These are phyloP conservation scores for Harringtonia lauricola DNA, from an alignment of 2,329 filamentous ascomycete species.

Conservation along the genomic window DNA sequence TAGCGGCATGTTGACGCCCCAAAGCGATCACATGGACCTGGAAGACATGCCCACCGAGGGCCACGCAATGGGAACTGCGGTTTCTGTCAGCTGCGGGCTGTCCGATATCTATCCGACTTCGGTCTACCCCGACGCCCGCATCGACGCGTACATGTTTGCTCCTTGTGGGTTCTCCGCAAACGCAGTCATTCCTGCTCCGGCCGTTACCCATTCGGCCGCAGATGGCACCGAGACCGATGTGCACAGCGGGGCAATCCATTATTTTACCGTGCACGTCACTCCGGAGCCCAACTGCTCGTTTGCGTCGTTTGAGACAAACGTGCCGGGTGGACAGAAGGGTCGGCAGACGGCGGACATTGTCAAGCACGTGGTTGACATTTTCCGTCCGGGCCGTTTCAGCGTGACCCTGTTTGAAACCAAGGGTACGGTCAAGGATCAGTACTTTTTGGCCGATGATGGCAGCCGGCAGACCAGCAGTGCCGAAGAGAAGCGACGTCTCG, in stretches of 20 bases:
- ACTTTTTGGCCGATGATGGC: conserved; percentile 9
- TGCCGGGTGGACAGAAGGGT: conserved; percentile 78
- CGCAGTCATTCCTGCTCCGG: conserved; percentile 76
- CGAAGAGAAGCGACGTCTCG: conserved; percentile 46
- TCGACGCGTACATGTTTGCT: conserved; percentile 93
- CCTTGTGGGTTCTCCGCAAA: conserved; percentile 97
- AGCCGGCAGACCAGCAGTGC: conserved; percentile 21
- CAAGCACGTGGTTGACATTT: conserved; percentile 88
- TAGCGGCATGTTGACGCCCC: conserved; percentile 43
- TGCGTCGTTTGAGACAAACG: conserved; percentile 96
- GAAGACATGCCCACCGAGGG: conserved; percentile 84
- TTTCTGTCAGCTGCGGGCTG: conserved; percentile 82
- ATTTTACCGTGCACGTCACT: conserved; percentile 97
- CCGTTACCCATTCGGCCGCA: conserved; percentile 33
- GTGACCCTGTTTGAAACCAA: conserved; percentile 95
- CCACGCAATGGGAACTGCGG: conserved; percentile 82
- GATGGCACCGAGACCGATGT: conserved; percentile 32
- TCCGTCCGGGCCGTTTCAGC: conserved; percentile 95
- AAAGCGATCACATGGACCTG: conserved; percentile 41
- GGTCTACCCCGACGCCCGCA: conserved; percentile 82
- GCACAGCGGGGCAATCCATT: conserved; percentile 49
- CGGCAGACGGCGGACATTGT: conserved; percentile 85
- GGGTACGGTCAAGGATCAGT: conserved; percentile 22
- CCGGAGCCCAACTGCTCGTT: conserved; percentile 96
- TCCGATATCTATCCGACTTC: conserved; percentile 78